These are phyloP conservation scores for Candida nitratophila DNA, from an alignment of 805 yeast genomes.

Conservation along the genomic window DNA sequence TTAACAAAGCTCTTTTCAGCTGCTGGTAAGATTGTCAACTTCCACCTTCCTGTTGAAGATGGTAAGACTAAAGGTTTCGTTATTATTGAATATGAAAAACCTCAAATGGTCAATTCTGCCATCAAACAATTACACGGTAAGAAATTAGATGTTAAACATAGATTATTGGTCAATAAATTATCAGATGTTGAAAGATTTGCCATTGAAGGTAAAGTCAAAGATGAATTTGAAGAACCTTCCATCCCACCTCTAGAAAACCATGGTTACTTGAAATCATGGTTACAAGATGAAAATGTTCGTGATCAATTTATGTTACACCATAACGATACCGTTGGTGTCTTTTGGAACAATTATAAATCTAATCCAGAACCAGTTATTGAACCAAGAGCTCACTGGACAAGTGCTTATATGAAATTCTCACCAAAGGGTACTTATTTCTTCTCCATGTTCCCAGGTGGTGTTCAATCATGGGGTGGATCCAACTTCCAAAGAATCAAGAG, in stretches of 20 bases:
- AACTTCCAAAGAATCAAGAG: constrained; percentile 65
- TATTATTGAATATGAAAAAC: constrained; percentile 72
- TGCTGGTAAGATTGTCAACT: constrained; percentile 74
- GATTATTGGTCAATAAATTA: constrained; percentile 76
- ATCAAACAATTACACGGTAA: constrained; percentile 78
- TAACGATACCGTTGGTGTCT: constrained; percentile 74
- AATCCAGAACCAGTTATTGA: constrained; percentile 72
- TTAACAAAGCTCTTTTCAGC: constrained; percentile 70
- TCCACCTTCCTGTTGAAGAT: constrained; percentile 73
- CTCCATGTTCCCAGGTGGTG: constrained; percentile 90
- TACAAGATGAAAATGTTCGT: constrained; percentile 79
- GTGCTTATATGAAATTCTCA: constrained; percentile 81
- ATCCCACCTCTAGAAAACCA: constrained; percentile 66
- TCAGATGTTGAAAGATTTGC: constrained; percentile 78
- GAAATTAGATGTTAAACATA: constrained; percentile 90
- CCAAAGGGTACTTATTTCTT: constrained; percentile 87
- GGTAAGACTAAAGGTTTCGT: constrained; percentile 82
- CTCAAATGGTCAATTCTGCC: constrained; percentile 67
- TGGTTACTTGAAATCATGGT: constrained; percentile 85
- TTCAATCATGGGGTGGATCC: constrained; percentile 93
- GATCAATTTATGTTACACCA: constrained; percentile 83
- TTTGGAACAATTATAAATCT: constrained; percentile 71
- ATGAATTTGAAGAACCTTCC: constrained; percentile 63
- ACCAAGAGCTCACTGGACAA: constrained; percentile 80
- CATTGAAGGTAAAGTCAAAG: constrained; percentile 50